phyloP scores from a whole-genome alignment of 768 basidiomycete species.

The Leccinellum luteum region DNA sequence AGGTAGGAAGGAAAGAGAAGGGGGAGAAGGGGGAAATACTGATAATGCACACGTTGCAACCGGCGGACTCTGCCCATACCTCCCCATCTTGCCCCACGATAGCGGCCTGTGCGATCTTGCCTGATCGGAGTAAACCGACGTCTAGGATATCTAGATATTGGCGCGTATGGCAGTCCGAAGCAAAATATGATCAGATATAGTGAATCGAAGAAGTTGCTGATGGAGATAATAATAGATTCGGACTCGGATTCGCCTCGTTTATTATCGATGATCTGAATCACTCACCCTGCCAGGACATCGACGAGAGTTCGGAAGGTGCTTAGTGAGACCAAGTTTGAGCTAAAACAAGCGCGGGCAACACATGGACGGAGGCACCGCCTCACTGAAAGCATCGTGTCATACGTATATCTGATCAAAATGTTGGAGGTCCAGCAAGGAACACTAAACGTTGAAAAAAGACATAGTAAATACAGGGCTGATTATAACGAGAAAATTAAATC shows the following conservation, averaged over 20 bases:
- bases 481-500: too few species aligned
- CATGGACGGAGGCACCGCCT: neutral
- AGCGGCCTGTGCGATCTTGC: conserved; percentile 73
- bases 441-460: too few species aligned
- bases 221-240: neutral
- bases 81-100: conserved; percentile 32
- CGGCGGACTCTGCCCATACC: conserved; percentile 31
- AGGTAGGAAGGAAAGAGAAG: too few species aligned
- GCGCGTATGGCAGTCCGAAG: neutral
- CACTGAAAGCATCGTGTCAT: neutral
- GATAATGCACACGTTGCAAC: conserved; percentile 23
- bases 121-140: conserved; percentile 69
- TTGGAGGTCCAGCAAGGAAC: neutral
- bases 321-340: neutral
- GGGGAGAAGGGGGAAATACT: neutral
- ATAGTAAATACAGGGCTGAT: too few species aligned
- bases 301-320: neutral
- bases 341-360: neutral
- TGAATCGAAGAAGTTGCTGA: neutral
- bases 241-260: neutral
- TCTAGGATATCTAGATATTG: conserved; percentile 70
- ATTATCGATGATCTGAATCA: neutral
- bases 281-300: conserved; percentile 31
- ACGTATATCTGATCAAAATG: neutral
- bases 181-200: neutral